phyloP scores from a whole-genome alignment of 2,329 filamentous ascomycete species.

The Colletotrichum kahawae region DNA sequence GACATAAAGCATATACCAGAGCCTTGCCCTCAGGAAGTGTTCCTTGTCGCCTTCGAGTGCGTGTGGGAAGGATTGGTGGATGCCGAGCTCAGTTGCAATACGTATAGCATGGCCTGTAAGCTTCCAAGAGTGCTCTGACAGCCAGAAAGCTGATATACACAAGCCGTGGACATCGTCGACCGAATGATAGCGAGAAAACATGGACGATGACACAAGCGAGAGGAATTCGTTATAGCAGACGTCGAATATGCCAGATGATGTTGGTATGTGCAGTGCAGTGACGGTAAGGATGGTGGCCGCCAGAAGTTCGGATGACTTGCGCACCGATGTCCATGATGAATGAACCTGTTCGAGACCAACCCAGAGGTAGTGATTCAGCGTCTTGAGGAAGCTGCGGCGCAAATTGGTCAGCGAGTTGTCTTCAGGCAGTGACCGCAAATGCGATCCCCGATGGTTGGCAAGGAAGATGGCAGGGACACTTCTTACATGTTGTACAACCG shows the following conservation, averaged over 20 bases:
- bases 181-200: conserved; percentile 63
- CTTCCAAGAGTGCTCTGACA: conserved; percentile 66
- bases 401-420: neutral
- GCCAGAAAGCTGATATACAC: conserved; percentile 68
- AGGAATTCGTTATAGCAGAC: conserved; percentile 63
- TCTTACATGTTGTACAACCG: conserved; percentile 46
- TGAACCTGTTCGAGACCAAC: conserved; percentile 56
- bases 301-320: conserved; percentile 60
- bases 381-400: conserved; percentile 43
- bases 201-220: conserved; percentile 58
- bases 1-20: conserved; percentile 57
- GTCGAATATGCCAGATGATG: conserved; percentile 55
- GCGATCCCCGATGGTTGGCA: accelerated
- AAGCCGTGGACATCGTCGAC: conserved; percentile 65
- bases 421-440: neutral
- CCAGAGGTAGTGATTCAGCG: conserved; percentile 57
- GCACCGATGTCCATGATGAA: conserved; percentile 51
- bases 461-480: accelerated
- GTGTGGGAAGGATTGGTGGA: conserved; percentile 58
- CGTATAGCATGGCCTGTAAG: conserved; percentile 62
- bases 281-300: conserved; percentile 63
- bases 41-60: conserved; percentile 50
- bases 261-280: conserved; percentile 63
- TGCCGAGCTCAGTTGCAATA: conserved; percentile 59
- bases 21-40: conserved; percentile 57